Conservation (phyloP, 345 rosid genomes). For the Hypericum perforatum region DNA sequence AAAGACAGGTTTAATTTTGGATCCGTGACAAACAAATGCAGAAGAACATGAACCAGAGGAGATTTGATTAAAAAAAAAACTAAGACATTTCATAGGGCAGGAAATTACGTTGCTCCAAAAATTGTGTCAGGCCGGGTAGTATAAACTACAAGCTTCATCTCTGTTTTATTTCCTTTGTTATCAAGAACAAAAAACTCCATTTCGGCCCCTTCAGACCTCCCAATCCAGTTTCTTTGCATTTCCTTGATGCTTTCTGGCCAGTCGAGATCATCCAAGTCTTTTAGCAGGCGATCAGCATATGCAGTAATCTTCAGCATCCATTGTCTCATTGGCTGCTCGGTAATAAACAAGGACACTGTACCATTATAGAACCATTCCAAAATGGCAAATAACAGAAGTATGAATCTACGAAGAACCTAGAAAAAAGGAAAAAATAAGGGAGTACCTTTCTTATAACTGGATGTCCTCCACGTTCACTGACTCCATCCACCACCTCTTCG, state of each 20-base stretch:
- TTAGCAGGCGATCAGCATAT: conserved; percentile 83
- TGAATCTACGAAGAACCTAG: conserved; percentile 1
- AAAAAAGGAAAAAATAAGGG: conserved; percentile 1
- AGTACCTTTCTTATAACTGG: conserved; percentile 91
- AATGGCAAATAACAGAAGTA: conserved; percentile 24
- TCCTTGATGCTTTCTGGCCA: conserved; percentile 95
- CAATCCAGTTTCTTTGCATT: conserved; percentile 96
- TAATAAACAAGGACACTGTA: conserved; percentile 92
- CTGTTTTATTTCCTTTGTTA: conserved; percentile 41
- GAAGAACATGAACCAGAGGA: conserved; percentile 11
- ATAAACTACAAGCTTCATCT: conserved; percentile 49
- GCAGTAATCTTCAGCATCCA: conserved; percentile 97
- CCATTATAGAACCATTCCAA: conserved; percentile 60
- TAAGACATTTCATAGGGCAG: neutral
- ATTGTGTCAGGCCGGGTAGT: conserved; percentile 90
- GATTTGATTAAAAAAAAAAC: neutral
- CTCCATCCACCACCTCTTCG: conserved; percentile 96
- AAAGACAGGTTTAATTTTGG: no score
- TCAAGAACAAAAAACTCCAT: conserved; percentile 53
- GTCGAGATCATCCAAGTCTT: conserved; percentile 82
- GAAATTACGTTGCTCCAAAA: conserved; percentile 80
- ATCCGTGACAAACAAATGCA: conserved; percentile 5
- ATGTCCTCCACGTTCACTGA: conserved; percentile 94
- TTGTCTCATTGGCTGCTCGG: conserved; percentile 99
- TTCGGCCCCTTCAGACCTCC: conserved; percentile 88